Evolutionary conservation across 2,329 filamentous ascomycete species (phyloP).

Genomic region (Trichoderma endophyticum): DNA sequence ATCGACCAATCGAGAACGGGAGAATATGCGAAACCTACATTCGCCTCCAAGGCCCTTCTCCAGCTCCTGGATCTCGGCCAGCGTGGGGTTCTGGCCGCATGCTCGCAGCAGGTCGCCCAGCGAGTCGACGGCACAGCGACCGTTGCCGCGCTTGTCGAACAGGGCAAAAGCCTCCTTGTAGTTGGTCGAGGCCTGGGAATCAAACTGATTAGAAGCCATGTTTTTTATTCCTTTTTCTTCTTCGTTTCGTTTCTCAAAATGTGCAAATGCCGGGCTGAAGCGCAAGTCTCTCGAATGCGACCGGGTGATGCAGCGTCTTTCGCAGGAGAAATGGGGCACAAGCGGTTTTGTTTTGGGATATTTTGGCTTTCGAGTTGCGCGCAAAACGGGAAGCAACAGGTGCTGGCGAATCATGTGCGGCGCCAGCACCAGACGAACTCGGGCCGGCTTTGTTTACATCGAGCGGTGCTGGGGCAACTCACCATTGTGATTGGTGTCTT

Average conservation of each 20-base stretch:
- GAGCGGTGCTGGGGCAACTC: slow-evolving; percentile 20
- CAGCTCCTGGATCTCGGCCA: slow-evolving; percentile 87
- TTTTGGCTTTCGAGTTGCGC: not conserved
- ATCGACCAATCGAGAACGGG: not conserved
- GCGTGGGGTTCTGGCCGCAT: slow-evolving; percentile 95
- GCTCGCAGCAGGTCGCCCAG: slow-evolving; percentile 93
- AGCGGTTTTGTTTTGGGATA: not conserved
- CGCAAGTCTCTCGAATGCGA: not conserved
- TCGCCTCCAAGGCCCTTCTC: slow-evolving; percentile 87
- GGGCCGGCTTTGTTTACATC: slow-evolving; percentile 18
- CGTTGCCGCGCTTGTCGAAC: slow-evolving; percentile 98
- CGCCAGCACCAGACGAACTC: not conserved
- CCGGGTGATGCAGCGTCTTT: not conserved
- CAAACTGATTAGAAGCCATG: slow-evolving; percentile 53
- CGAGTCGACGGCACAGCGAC: slow-evolving; percentile 80
- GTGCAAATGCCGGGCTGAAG: slow-evolving; percentile 1
- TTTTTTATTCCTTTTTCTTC: slow-evolving; percentile 22
- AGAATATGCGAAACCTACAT: slow-evolving; percentile 60
- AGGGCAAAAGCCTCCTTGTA: slow-evolving; percentile 99
- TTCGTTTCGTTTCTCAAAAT: not conserved
- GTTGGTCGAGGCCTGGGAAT: slow-evolving; percentile 77
- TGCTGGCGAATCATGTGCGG: slow-evolving; percentile 16
- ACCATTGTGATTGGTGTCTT: slow-evolving; percentile 19
- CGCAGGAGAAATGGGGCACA: not conserved
- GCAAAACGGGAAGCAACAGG: slow-evolving; percentile 8